These are phyloP conservation scores for Suhomyces taliae DNA, from an alignment of 1,139 yeast species.

Conservation along the genomic window DNA sequence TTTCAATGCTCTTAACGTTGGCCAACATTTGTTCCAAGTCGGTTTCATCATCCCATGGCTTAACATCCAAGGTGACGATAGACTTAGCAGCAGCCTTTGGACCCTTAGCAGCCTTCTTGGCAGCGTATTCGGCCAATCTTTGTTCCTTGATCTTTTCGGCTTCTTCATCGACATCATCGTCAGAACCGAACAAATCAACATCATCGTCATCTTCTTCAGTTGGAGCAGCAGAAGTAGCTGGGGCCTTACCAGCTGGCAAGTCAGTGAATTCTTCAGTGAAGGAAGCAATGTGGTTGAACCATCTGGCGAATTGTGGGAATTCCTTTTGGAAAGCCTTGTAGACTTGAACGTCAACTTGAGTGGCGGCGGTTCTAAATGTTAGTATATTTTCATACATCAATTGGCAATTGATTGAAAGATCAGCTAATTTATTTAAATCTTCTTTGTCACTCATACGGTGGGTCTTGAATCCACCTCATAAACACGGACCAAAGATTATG, in stretches of 20 bases:
- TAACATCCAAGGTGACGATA: conserved; percentile 91
- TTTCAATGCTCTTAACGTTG: conserved; percentile 77
- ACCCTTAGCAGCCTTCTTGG: conserved; percentile 95
- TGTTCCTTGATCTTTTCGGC: conserved; percentile 96
- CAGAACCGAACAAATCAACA: conserved; percentile 95
- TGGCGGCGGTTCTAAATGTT: conserved; percentile 66
- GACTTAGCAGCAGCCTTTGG: conserved; percentile 99
- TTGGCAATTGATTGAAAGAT: conserved; percentile 13
- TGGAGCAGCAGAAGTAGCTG: conserved; percentile 50
- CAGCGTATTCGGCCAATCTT: conserved; percentile 97
- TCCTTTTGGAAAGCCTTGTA: conserved; percentile 93
- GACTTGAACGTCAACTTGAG: conserved; percentile 94
- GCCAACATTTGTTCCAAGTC: conserved; percentile 85
- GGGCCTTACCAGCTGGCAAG: conserved; percentile 77
- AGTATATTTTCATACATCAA: conserved; percentile 18
- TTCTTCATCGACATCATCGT: conserved; percentile 91
- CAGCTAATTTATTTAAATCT: conserved; percentile 50
- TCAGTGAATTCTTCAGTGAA: conserved; percentile 78
- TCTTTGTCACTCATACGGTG: conserved; percentile 84
- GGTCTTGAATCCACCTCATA: conserved; percentile 93
- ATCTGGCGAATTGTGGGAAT: conserved; percentile 94
- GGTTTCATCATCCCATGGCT: conserved; percentile 99
- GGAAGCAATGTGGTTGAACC: conserved; percentile 97
- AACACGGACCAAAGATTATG: conserved; percentile 89
- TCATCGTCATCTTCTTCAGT: conserved; percentile 82